Base-by-base conservation (phyloP, 1,139 yeast species). In the Diutina ranongensis region DNA sequence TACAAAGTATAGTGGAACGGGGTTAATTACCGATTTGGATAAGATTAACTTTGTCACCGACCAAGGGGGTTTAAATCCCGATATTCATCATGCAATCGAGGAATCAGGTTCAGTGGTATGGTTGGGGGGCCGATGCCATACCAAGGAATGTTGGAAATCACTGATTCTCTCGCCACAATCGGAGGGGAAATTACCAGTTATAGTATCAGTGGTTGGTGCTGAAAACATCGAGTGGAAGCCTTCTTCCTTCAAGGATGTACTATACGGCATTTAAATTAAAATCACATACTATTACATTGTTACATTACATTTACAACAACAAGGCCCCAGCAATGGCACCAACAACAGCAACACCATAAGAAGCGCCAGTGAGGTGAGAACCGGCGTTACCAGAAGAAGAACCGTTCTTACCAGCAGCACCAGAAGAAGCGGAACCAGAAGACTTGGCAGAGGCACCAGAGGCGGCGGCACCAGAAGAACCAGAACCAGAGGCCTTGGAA, bases 1-100 rank as follows among this genome's bases (percentile, higher is more conserved):
- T 52, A 72, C 82, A 2, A 83, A 83, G 54, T 69, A 68, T 22
- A 52, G 72, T 4, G 92, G 92, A 0, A 60, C 69, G 18, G 92
- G 94, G 0, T 61, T 83, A 40, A 60, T 81, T 48, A 58, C 64
- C 10, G 46, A 49, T 15, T 31, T 31, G 34, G 15, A n/a, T 12
- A n/a, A 31, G 13, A 12, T 31, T 25, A 25, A 25, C 10, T 25
- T 25, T 25, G 28, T 25, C 28, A 25, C 28, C 10, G 28, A 25
- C 10, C 5, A 25, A 7, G 28, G 28, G 9, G 9, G 10, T 10
- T n/a, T 38, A 8, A 8, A n/a, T n/a, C 18, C 31, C 10, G 5
- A 8, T 7, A 5, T 12, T 20, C 42, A 38, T 16, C 4, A 7
- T 15, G n/a, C 28, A 10, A 25, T 7, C 28, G 10, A 25, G 28